phyloP scores from a whole-genome alignment of 2,329 filamentous ascomycete genomes.

The Bimuria novae-zelandiae region DNA sequence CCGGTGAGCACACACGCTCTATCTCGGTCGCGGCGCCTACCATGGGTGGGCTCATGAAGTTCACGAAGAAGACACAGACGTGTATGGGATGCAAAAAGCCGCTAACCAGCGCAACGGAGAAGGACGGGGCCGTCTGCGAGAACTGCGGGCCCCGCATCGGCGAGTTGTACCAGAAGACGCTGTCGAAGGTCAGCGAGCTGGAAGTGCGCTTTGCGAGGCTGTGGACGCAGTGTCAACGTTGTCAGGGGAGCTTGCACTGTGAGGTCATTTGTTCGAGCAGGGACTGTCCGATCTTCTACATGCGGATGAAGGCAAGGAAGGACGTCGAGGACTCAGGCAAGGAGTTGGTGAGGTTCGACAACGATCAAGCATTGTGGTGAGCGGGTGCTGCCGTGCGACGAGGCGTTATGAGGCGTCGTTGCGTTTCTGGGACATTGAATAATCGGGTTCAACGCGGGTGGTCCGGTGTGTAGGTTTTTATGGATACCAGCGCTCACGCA shows the following conservation, averaged over 20 bases:
- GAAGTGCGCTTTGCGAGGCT: conserved; percentile 90
- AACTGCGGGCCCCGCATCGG: conserved; percentile 84
- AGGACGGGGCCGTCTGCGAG: conserved; percentile 81
- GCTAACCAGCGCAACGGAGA: conserved; percentile 77
- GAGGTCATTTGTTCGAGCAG: conserved; percentile 96
- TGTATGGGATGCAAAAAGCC: conserved; percentile 99
- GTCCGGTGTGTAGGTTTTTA: background rate
- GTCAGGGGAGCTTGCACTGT: conserved; percentile 96
- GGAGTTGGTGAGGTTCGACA: conserved; percentile 87
- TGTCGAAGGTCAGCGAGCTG: conserved; percentile 86
- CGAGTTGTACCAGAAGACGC: conserved; percentile 90
- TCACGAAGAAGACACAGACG: conserved; percentile 94
- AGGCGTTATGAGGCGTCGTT: background rate
- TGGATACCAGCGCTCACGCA: conserved; percentile 1
- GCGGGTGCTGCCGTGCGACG: background rate
- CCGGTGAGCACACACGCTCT: conserved; percentile 91
- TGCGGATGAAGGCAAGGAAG: conserved; percentile 99
- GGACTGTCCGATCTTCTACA: conserved; percentile 99
- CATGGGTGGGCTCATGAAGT: conserved; percentile 96
- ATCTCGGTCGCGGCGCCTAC: conserved; percentile 91
- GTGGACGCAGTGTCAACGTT: conserved; percentile 98
- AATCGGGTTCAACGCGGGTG: background rate
- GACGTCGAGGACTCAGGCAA: conserved; percentile 94
- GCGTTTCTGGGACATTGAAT: background rate
- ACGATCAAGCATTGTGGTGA: conserved; percentile 74